These are phyloP conservation scores for Salix koriyanagi DNA, from an alignment of 345 rosid genomes.

Conservation along the genomic window DNA sequence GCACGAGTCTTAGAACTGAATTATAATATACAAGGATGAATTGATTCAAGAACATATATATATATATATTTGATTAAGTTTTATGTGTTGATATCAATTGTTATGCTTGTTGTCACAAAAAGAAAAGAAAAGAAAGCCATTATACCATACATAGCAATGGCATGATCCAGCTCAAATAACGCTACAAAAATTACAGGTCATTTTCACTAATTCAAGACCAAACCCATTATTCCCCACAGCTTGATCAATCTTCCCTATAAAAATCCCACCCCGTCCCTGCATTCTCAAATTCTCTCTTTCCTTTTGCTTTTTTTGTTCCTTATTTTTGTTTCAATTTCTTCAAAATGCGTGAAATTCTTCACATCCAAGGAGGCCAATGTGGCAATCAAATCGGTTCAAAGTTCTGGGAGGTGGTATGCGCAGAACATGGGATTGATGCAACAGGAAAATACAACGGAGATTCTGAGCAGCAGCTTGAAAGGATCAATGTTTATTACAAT, in stretches of 20 bases:
- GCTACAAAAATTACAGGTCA: too few relatives aligned
- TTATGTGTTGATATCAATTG: too few relatives aligned
- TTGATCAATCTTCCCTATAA: background rate
- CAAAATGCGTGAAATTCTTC: constrained; percentile 37
- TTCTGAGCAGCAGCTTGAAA: constrained; percentile 23
- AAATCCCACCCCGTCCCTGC: background rate
- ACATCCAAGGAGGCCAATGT: constrained; percentile 39
- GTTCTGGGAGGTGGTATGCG: constrained; percentile 38
- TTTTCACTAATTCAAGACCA: too few relatives aligned
- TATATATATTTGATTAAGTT: too few relatives aligned
- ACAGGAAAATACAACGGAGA: constrained; percentile 25
- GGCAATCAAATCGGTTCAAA: constrained; percentile 39
- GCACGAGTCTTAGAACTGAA: too few relatives aligned
- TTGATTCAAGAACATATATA: too few relatives aligned
- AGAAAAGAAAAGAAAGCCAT: too few relatives aligned
- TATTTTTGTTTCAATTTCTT: background rate
- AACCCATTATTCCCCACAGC: too few relatives aligned
- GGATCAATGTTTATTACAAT: constrained; percentile 43
- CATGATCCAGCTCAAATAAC: too few relatives aligned
- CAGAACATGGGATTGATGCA: constrained; percentile 35
- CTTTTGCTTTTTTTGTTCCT: background rate
- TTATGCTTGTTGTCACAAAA: too few relatives aligned
- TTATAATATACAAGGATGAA: too few relatives aligned
- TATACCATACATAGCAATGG: too few relatives aligned
- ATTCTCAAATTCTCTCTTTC: background rate